phyloP scores from a whole-genome alignment of 176 grass and related monocot genomes.

The Raddia guianensis region DNA sequence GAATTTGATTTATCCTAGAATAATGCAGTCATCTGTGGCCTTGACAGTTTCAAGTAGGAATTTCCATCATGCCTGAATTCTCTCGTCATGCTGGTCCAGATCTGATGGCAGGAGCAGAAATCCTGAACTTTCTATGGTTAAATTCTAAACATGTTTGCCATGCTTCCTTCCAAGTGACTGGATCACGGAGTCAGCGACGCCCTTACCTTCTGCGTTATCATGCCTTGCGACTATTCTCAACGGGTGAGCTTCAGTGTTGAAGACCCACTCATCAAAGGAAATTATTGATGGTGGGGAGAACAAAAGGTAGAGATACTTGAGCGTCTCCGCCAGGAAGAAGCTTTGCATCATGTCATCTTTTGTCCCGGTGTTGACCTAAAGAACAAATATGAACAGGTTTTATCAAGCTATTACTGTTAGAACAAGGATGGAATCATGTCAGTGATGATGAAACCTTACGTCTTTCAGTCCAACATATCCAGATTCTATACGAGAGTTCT shows the following conservation, averaged over 20 bases:
- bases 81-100: constrained; percentile 33
- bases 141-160: constrained; percentile 50
- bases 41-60: constrained; percentile 7
- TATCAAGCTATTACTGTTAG: background rate
- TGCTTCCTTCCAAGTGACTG: constrained; percentile 74
- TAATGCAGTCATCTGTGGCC: constrained; percentile 37
- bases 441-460: constrained; percentile 54
- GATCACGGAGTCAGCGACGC: background rate
- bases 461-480: constrained; percentile 93
- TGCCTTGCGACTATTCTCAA: constrained; percentile 66
- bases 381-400: constrained; percentile 5
- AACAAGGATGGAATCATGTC: background rate
- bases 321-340: constrained; percentile 92
- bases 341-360: constrained; percentile 99
- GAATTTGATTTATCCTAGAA: no score
- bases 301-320: constrained; percentile 92
- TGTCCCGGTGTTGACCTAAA: constrained; percentile 79
- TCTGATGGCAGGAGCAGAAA: constrained; percentile 31
- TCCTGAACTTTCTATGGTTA: constrained; percentile 19
- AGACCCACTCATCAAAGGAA: constrained; percentile 95
- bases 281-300: constrained; percentile 90
- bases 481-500: constrained; percentile 83
- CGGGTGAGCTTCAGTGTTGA: constrained; percentile 96
- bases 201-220: constrained; percentile 8
- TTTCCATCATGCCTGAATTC: constrained; percentile 8